Percentiles rank a stretch among this genome's conserved stretches.
phyloP scores from a whole-genome alignment of 2,329 filamentous ascomycete genomes.

The Lecanicillium sp. region DNA sequence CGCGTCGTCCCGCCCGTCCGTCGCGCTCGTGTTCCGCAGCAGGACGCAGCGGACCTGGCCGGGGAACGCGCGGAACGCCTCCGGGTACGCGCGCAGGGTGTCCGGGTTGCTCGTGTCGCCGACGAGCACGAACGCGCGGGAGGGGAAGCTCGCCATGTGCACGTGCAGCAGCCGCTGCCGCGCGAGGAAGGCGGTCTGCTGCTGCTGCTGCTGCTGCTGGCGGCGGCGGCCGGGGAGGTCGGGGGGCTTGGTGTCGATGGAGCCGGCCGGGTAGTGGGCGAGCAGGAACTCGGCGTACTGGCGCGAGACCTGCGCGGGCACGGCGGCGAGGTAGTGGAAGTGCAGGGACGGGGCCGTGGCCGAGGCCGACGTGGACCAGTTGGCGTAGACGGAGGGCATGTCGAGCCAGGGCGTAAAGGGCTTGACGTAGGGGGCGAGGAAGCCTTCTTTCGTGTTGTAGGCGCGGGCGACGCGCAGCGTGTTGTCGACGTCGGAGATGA shows the following conservation, averaged over 20 bases:
- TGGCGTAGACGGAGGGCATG: slow-evolving; percentile 73
- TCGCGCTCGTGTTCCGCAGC: slow-evolving; percentile 66
- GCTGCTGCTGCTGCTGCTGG: too few relatives aligned
- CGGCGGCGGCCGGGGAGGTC: slow-evolving; percentile 72
- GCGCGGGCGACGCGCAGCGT: slow-evolving; percentile 78
- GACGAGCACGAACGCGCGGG: slow-evolving; percentile 68
- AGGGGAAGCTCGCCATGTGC: slow-evolving; percentile 68
- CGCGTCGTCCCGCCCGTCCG: slow-evolving; percentile 57
- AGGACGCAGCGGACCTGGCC: slow-evolving; percentile 72
- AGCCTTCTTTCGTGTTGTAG: slow-evolving; percentile 66
- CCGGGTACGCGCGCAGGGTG: slow-evolving; percentile 61
- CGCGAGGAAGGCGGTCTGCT: too few relatives aligned
- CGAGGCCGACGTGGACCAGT: slow-evolving; percentile 58
- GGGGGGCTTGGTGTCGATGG: slow-evolving; percentile 70
- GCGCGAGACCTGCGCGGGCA: slow-evolving; percentile 69
- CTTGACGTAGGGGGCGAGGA: slow-evolving; percentile 70
- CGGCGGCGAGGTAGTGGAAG: slow-evolving; percentile 79
- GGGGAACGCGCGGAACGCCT: slow-evolving; percentile 59
- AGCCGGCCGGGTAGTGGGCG: slow-evolving; percentile 68
- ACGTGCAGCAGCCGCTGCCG: slow-evolving; percentile 66
- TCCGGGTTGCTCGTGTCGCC: slow-evolving; percentile 73
- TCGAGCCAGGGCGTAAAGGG: slow-evolving; percentile 68
- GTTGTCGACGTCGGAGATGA: slow-evolving; percentile 75
- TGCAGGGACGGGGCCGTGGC: slow-evolving; percentile 58
- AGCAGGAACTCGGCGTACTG: slow-evolving; percentile 80